Base-by-base conservation (phyloP, 441 rosid genomes). In the Iberis amara region DNA sequence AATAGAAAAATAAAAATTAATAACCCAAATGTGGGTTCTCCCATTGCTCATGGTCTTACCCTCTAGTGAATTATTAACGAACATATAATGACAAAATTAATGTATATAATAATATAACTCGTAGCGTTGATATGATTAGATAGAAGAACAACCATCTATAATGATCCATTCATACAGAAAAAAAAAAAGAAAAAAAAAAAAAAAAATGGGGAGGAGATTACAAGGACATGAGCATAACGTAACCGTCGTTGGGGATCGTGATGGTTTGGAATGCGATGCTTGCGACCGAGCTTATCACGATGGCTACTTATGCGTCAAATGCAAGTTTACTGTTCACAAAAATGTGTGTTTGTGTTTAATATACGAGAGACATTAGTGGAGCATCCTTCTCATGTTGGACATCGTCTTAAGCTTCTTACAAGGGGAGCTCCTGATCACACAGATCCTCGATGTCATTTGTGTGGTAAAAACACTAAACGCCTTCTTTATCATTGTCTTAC, bases 381-480 rank as follows among this genome's bases (percentile, higher is more conserved):
- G 5, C 64, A 40, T 0, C 44, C 37, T 41, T 42, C 38, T 13
- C 64, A 60, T 50, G 51, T 1, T 7, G 51, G 51, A 2, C 65
- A 60, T 27, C 0, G 21, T 5, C 12, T 60, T 8, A 7, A 14
- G 27, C 65, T 60, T 51, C 31, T 51, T 12, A 42, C 57, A 14
- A 42, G 43, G 0, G 65, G 51, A 3, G 30, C 65, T 60, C 65
- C 21, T 24, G 12, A 3, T 24, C 13, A 35, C 31, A 32, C 57
- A 3, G 39, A 51, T 0, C 57, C 51, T 0, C 13, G 5, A 12
- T 60, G 65, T 8, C 51, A 60, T 8, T 0, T 51, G 0, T 51
- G 65, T 12, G 38, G 51, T 14, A 42, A 35, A 51, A 24, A 24
- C 11, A 60, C 51, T 0, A 51, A 35, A 3, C 57, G 31, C 0